These are phyloP conservation scores for Aspergillus diversus DNA, from an alignment of 495 filamentous ascomycete species.

Conservation along the genomic window DNA sequence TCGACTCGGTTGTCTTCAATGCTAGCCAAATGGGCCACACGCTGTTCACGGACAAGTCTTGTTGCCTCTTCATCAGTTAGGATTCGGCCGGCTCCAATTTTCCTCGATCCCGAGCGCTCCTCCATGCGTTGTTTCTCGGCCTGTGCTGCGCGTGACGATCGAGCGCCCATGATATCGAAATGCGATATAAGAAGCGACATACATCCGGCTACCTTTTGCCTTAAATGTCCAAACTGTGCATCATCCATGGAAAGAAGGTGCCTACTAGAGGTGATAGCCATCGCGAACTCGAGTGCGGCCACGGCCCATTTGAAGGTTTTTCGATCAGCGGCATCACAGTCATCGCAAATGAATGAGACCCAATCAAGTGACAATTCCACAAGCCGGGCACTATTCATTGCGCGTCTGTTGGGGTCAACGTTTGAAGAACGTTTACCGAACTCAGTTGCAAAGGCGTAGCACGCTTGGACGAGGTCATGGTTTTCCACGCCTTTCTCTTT, in stretches of 20 bases:
- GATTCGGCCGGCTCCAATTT: conserved; percentile 73
- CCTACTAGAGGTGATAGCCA: conserved; percentile 91
- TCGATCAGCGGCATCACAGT: conserved; percentile 91
- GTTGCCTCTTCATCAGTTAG: conserved; percentile 85
- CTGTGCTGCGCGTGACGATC: conserved; percentile 89
- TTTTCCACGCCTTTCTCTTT: conserved; percentile 77
- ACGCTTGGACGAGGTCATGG: conserved; percentile 96
- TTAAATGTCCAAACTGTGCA: conserved; percentile 77
- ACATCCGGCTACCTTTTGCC: conserved; percentile 90
- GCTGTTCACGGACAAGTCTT: conserved; percentile 70
- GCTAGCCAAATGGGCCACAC: conserved; percentile 66
- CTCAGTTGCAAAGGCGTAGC: conserved; percentile 97
- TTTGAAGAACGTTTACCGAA: conserved; percentile 92
- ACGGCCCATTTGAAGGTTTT: conserved; percentile 98
- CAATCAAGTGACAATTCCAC: conserved; percentile 93
- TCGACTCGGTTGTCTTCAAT: conserved; percentile 80
- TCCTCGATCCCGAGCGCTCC: conserved; percentile 75
- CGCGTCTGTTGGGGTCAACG: conserved; percentile 89
- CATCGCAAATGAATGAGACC: conserved; percentile 97
- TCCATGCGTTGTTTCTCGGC: conserved; percentile 80
- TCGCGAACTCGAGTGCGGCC: conserved; percentile 90
- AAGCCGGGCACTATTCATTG: conserved; percentile 95
- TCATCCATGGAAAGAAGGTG: conserved; percentile 88
- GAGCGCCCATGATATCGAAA: conserved; percentile 98
- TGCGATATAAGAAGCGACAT: conserved; percentile 98